Percentiles rank a stretch among this genome's conserved stretches.
Evolutionary conservation across 2,329 filamentous ascomycete species (phyloP).

Genomic region (Pseudogymnoascus sp.): DNA sequence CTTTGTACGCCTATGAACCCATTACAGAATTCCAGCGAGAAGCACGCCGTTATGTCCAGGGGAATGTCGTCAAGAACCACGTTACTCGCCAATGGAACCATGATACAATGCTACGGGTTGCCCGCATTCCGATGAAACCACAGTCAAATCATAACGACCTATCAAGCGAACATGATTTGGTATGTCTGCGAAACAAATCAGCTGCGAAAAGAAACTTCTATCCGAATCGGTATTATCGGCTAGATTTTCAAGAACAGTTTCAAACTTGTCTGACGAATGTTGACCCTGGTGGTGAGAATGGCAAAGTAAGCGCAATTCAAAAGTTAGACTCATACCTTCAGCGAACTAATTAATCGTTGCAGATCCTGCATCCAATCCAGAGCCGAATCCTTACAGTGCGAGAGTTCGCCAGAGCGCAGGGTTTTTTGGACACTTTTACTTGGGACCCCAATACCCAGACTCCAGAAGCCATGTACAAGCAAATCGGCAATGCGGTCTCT

Average conservation of each 20-base stretch:
- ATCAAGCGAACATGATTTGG: background rate
- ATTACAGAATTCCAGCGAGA: conserved; percentile 6
- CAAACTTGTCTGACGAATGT: background rate
- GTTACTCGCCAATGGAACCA: background rate
- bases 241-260: background rate
- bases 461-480: conserved; percentile 8
- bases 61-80: background rate
- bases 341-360: background rate
- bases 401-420: conserved; percentile 16
- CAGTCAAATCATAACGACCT: background rate
- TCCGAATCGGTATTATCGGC: background rate
- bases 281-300: conserved; percentile 15
- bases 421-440: conserved; percentile 16
- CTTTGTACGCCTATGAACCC: background rate
- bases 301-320: conserved; percentile 10
- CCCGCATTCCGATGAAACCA: background rate
- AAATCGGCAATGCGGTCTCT: conserved; percentile 19
- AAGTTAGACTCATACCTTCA: background rate
- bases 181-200: background rate
- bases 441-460: conserved; percentile 12
- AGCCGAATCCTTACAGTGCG: conserved; percentile 13
- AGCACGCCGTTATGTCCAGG: background rate
- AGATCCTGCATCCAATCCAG: conserved; percentile 16
- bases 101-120: background rate
- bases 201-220: background rate